These are phyloP conservation scores for Cordyceps tenuipes DNA, from an alignment of 2,329 filamentous ascomycete species.

Conservation along the genomic window DNA sequence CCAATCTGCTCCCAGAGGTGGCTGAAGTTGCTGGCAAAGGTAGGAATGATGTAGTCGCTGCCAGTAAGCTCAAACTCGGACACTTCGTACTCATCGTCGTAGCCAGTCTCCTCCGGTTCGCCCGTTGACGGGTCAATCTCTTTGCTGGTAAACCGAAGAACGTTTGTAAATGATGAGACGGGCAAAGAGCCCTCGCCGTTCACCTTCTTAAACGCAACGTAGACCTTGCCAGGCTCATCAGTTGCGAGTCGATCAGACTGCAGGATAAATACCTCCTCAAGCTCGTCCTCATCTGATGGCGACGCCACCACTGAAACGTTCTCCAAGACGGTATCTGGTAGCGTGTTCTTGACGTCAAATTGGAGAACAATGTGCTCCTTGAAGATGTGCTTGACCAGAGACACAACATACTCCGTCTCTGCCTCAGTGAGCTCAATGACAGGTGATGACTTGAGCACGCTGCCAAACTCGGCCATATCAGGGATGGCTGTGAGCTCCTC, in stretches of 20 bases:
- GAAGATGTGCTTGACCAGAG: constrained; percentile 93
- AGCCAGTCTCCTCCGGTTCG: constrained; percentile 84
- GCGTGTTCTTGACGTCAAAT: constrained; percentile 95
- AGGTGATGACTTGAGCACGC: constrained; percentile 82
- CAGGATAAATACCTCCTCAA: constrained; percentile 90
- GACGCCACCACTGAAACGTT: constrained; percentile 78
- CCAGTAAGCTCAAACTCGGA: constrained; percentile 86
- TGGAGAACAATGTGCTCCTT: constrained; percentile 94
- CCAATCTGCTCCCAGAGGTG: constrained; percentile 93
- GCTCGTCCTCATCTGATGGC: constrained; percentile 71
- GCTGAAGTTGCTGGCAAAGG: constrained; percentile 90
- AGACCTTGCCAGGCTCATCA: constrained; percentile 85
- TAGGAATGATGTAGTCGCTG: constrained; percentile 87
- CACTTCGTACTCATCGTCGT: constrained; percentile 97
- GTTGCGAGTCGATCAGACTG: constrained; percentile 74
- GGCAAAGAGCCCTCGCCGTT: constrained; percentile 70
- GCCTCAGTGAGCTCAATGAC: constrained; percentile 88
- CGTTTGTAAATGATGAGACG: constrained; percentile 76
- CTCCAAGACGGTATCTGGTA: constrained; percentile 82
- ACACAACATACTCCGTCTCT: constrained; percentile 95
- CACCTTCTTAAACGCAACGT: constrained; percentile 85
- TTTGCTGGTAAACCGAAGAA: constrained; percentile 94
- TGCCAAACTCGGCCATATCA: constrained; percentile 83
- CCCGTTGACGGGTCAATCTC: constrained; percentile 93
- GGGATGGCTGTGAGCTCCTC: constrained; percentile 82